Percentiles rank a stretch among this genome's conserved stretches.
phyloP scores from a whole-genome alignment of 257 asterid genomes.

The Solanum bulbocastanum region DNA sequence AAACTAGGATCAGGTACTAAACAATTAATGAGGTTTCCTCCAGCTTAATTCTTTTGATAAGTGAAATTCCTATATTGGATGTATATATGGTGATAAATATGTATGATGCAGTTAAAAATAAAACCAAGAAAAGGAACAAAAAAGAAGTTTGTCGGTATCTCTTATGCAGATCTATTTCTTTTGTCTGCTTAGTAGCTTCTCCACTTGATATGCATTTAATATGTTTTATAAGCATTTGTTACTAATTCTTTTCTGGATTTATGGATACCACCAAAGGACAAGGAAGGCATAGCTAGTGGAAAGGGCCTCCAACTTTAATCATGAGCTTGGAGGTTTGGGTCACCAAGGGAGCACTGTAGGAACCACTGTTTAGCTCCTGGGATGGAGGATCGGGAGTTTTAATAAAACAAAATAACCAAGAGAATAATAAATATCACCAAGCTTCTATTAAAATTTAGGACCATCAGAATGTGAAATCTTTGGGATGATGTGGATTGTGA shows the following conservation, averaged over 20 bases:
- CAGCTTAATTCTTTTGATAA: background rate
- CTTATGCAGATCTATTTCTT: background rate
- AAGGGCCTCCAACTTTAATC: background rate
- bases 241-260: background rate
- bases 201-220: background rate
- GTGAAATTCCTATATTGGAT: background rate
- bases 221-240: background rate
- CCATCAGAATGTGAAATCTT: background rate
- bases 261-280: background rate
- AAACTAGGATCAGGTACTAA: background rate
- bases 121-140: background rate
- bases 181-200: background rate
- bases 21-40: background rate
- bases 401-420: background rate
- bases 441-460: background rate
- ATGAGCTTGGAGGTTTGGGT: background rate
- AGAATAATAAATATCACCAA: background rate
- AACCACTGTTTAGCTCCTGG: background rate
- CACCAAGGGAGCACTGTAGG: background rate
- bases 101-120: background rate
- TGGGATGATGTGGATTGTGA: background rate
- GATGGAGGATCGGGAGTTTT: background rate
- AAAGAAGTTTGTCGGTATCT: background rate
- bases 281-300: background rate
- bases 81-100: background rate